phyloP scores from a whole-genome alignment of 1,284 basidiomycete genomes.

The Neolentinus lepideus region DNA sequence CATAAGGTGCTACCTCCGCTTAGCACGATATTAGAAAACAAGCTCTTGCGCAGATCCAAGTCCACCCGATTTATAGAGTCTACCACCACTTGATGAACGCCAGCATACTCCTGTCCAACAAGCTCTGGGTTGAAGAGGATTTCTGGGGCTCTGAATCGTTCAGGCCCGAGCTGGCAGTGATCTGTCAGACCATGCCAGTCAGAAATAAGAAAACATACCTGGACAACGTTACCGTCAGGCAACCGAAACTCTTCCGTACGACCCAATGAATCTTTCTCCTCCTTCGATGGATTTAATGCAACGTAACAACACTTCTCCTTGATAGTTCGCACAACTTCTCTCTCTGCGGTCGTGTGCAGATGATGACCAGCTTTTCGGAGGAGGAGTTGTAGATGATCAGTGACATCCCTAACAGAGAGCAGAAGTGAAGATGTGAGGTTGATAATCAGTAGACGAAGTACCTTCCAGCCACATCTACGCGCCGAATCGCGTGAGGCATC shows the following conservation, averaged over 20 bases:
- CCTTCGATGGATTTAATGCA: conserved; percentile 85
- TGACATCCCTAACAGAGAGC: conserved; percentile 70
- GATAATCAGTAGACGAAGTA: conserved; percentile 25
- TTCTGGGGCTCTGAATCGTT: conserved; percentile 96
- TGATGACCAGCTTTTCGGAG: conserved; percentile 94
- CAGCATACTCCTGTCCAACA: conserved; percentile 93
- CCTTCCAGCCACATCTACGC: conserved; percentile 95
- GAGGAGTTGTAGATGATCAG: conserved; percentile 91
- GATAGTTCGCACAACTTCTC: conserved; percentile 94
- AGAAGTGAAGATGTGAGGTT: conserved; percentile 7
- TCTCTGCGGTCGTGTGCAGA: conserved; percentile 94
- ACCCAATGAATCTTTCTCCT: conserved; percentile 85
- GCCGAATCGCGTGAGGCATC: conserved; percentile 95
- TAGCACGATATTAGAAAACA: conserved; percentile 96
- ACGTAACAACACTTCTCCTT: conserved; percentile 99
- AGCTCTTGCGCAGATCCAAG: conserved; percentile 87
- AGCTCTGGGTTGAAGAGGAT: conserved; percentile 98
- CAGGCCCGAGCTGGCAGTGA: conserved; percentile 71
- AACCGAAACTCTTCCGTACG: conserved; percentile 87
- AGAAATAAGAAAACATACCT: conserved; percentile 42
- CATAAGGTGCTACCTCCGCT: conserved; percentile 95
- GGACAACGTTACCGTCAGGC: conserved; percentile 92
- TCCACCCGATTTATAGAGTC: conserved; percentile 85
- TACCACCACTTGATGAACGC: conserved; percentile 93
- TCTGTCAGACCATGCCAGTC: conserved; percentile 7